Conservation (phyloP, 805 yeast genomes). For the Cyberlindnera lachancei region DNA sequence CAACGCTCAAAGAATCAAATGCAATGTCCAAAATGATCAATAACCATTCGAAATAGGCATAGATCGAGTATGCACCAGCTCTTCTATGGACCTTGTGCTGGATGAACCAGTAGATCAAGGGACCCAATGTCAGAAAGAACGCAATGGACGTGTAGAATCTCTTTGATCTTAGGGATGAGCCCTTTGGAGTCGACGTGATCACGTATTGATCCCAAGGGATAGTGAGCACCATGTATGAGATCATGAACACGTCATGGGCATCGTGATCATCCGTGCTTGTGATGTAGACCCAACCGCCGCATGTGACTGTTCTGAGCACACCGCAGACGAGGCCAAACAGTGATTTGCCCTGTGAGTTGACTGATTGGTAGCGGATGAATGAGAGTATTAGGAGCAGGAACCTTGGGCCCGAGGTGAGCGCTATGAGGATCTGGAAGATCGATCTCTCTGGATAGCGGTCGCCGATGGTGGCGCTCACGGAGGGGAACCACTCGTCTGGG, state of each 20-base stretch:
- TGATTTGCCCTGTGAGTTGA: constrained; percentile 26
- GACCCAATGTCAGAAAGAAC: constrained; percentile 70
- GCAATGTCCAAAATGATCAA: constrained; percentile 75
- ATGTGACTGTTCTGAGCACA: constrained; percentile 81
- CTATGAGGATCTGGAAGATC: constrained; percentile 83
- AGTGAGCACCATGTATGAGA: constrained; percentile 77
- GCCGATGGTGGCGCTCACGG: constrained; percentile 95
- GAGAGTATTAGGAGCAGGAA: constrained; percentile 54
- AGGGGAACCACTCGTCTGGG: constrained; percentile 98
- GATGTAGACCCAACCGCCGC: constrained; percentile 98
- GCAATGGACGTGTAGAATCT: constrained; percentile 45
- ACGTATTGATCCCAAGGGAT: constrained; percentile 82
- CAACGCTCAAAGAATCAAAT: constrained; percentile 73
- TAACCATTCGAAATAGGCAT: constrained; percentile 94
- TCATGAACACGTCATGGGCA: constrained; percentile 94
- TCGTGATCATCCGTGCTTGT: constrained; percentile 97
- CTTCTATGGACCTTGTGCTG: constrained; percentile 84
- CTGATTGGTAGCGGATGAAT: constrained; percentile 38
- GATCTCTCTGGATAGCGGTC: constrained; percentile 96
- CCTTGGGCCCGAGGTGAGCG: constrained; percentile 89
- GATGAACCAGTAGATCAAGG: constrained; percentile 81
- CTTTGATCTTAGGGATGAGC: constrained; percentile 40
- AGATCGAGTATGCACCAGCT: constrained; percentile 93
- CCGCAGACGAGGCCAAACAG: constrained; percentile 51
- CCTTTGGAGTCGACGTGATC: constrained; percentile 44